Percentiles rank a stretch among this genome's conserved stretches.
These are phyloP conservation scores for Pseudogymnoascus sp. DNA, from an alignment of 2,329 filamentous ascomycete genomes.

Conservation along the genomic window DNA sequence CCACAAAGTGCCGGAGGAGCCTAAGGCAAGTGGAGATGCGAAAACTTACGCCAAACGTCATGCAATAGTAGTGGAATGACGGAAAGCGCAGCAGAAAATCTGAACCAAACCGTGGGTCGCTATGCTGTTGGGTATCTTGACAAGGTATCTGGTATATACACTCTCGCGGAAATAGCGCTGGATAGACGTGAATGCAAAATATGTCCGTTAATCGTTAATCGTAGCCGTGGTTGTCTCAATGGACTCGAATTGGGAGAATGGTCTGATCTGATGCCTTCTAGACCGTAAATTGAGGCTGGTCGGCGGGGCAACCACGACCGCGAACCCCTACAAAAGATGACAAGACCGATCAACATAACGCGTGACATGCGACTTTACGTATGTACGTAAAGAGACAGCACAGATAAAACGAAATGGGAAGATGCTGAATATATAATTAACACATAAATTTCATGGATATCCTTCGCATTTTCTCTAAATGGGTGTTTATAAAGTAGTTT, in stretches of 20 bases:
- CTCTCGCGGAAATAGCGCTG: neutral
- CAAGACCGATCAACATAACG: neutral
- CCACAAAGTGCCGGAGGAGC: neutral
- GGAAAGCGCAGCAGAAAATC: neutral
- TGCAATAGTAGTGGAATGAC: neutral
- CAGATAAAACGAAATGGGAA: neutral
- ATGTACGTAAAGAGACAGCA: neutral
- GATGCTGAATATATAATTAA: neutral
- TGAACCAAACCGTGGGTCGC: neutral
- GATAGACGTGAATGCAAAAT: neutral
- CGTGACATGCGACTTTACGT: neutral
- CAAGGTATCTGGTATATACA: neutral
- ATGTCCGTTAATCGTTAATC: constrained; percentile 3
- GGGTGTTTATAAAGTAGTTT: neutral
- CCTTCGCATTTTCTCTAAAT: neutral
- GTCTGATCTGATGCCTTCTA: constrained; percentile 1
- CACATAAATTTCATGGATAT: neutral
- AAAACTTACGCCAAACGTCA: constrained; percentile 6
- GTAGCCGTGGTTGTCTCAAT: constrained; percentile 4
- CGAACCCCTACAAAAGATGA: neutral
- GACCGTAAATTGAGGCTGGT: constrained; percentile 3
- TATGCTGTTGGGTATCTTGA: neutral
- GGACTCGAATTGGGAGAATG: neutral
- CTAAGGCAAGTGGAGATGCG: neutral
- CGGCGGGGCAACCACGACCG: neutral